Base-by-base conservation (phyloP, 768 basidiomycete genomes). In the Hygrocybe punicea region DNA sequence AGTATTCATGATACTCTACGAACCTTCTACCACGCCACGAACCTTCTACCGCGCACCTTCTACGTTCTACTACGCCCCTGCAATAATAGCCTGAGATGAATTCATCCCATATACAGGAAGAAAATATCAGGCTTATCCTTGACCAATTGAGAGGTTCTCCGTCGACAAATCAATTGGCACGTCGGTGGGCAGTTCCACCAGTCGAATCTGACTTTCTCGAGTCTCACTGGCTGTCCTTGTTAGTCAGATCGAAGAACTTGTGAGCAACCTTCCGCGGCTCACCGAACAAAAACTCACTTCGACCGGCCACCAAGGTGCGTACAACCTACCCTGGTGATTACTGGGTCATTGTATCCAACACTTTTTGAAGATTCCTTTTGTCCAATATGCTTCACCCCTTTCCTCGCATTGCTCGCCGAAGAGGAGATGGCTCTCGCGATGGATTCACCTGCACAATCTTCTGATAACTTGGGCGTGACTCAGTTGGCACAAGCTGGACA, bases 381-480 rank as follows among this genome's bases (percentile, higher is more conserved):
- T 64, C 81, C 90, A 10, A 88, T 93, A 61, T 93, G 91, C 68
- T 79, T 86, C 60, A 86, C 80, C 34, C 74, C 87, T 0, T 85
- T 85, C 63, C 75, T 80, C n/a, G 81, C 86, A 10, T 73, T 87
- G 16, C 68, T 92, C 21, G 81, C 88, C 1, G 87, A 91, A 61
- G 87, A 90, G 65, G 89, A 93, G 69, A 78, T 78, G 51, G 87
- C 87, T 1, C 63, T 73, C 21, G 90, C 78, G 6, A 87, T 91
- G 85, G 89, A 91, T 63, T 87, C 89, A 1, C 88, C 89, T 4
- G 87, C 89, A 8, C 80, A 86, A 58, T 80, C 87, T 14, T 61
- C 76, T n/a, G 85, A 89, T 59, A 78, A 84, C 36, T 69, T 87
- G 1, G 91, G 91, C 3, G 83, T 91, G 19, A 89, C 88, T 19